These are phyloP conservation scores for Fusarium aywerte DNA, from an alignment of 2,329 filamentous ascomycete genomes.

Conservation along the genomic window DNA sequence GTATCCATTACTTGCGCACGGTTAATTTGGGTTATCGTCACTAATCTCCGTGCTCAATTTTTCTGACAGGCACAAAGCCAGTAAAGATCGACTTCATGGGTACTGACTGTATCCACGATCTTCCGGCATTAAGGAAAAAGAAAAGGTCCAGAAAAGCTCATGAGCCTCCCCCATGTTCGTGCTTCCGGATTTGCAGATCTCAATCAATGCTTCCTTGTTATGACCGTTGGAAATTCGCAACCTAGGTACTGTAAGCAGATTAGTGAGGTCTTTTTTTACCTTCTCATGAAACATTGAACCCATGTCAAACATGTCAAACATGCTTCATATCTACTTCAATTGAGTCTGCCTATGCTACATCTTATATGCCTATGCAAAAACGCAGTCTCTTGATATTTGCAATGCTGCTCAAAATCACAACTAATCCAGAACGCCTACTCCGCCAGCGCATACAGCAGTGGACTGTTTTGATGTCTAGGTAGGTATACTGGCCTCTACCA, in stretches of 20 bases:
- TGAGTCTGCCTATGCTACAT: neutral
- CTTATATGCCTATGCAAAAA: constrained; percentile 8
- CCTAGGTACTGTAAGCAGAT: neutral
- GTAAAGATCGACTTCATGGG: constrained; percentile 19
- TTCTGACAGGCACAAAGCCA: constrained; percentile 14
- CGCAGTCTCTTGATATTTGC: constrained; percentile 25
- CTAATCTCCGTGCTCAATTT: constrained; percentile 33
- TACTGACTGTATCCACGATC: constrained; percentile 1
- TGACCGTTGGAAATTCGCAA: constrained; percentile 16
- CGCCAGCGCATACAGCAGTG: constrained; percentile 40
- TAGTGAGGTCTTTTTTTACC: constrained; percentile 8
- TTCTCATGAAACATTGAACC: constrained; percentile 12
- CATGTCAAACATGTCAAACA: constrained; percentile 8
- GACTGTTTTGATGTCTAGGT: constrained; percentile 40
- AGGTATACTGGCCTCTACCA: constrained; percentile 28
- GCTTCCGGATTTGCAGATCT: constrained; percentile 35
- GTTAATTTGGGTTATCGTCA: constrained; percentile 23
- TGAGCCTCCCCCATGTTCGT: constrained; percentile 6
- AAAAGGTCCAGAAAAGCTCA: constrained; percentile 4
- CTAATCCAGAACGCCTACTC: constrained; percentile 45
- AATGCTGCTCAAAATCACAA: constrained; percentile 36
- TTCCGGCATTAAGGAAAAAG: neutral
- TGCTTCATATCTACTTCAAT: constrained; percentile 5
- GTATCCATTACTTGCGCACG: constrained; percentile 11
- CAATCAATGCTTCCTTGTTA: constrained; percentile 35